Base-by-base conservation (phyloP, 2,329 filamentous ascomycete species). In the Dissoconium aciculare region DNA sequence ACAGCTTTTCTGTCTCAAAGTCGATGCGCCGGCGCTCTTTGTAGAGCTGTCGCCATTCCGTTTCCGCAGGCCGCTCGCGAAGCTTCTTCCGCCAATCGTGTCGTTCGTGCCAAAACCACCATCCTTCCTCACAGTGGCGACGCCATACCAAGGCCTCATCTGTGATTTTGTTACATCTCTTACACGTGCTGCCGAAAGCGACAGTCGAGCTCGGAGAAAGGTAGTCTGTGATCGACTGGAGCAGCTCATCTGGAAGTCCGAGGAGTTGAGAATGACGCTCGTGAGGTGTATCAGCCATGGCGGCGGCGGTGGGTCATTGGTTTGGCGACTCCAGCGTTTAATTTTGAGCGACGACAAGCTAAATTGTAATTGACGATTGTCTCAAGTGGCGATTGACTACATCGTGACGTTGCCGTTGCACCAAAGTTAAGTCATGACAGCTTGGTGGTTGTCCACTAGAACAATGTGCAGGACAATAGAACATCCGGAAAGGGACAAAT, bases 121-220 rank as follows among this genome's bases (percentile, higher is more conserved):
- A 94, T 33, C 64, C 60, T 19, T 57, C 56, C 32, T 59, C 55
- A 54, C 89, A 95, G 51, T 87, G 71, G 45, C 69, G 58, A 39
- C 74, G 74, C 87, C 89, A 95, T 31, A 94, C 63, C 15, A 85
- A 59, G 5, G 76, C 72, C 35, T 82, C 77, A 43, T 74, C 72
- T 23, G 73, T 68, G 33, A 91, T 60, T 28, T 63, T 61, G 44
- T 71, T 61, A 44, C 87, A 67, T 35, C 72, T 71, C 42, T 62
- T 70, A 13, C 70, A 81, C 8, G 78, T 63, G 15, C 62, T 42
- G 66, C 76, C 48, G 56, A 71, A 50, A 58, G 62, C 55, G 26
- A 67, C 52, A 17, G 69, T 58, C 23, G 61, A 61, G 26, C 44
- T 44, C 5, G 69, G 64, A 28, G 64, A 58, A 30, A 72, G 60